phyloP scores from a whole-genome alignment of 179 eudicot species.

The Amaranthus tricolor region DNA sequence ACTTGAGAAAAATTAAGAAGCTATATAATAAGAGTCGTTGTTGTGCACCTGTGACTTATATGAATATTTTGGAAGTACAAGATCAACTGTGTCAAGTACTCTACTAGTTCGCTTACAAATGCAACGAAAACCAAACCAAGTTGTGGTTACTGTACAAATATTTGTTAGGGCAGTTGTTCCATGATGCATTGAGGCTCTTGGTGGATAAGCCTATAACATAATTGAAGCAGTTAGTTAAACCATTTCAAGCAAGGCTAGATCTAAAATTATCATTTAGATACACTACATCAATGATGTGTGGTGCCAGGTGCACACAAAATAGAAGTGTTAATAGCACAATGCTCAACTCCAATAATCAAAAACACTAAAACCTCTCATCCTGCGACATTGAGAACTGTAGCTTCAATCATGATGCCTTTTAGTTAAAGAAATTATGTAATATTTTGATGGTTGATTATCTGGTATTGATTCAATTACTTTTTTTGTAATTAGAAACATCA shows the following conservation, averaged over 20 bases:
- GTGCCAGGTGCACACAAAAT: not conserved
- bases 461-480: not conserved
- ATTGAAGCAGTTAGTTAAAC: constrained; percentile 2
- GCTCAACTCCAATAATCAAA: not conserved
- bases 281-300: not conserved
- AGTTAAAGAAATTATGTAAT: not conserved
- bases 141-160: constrained; percentile 78
- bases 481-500: not conserved
- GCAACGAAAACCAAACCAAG: constrained; percentile 91
- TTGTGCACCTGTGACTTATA: constrained; percentile 79
- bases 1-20: constrained; percentile 7
- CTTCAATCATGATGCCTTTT: not conserved
- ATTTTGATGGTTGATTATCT: not conserved
- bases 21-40: not conserved
- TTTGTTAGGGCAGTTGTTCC: constrained; percentile 71
- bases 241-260: not conserved
- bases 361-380: not conserved
- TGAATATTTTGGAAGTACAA: constrained; percentile 75
- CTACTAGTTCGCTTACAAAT: constrained; percentile 64
- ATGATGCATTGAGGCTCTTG: constrained; percentile 39
- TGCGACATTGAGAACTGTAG: not conserved
- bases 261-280: not conserved
- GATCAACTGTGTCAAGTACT: constrained; percentile 77
- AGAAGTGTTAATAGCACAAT: not conserved
- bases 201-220: constrained; percentile 65